Evolutionary conservation across 2,329 filamentous ascomycete species (phyloP).

Genomic region (Sporothrix euskadiensis): DNA sequence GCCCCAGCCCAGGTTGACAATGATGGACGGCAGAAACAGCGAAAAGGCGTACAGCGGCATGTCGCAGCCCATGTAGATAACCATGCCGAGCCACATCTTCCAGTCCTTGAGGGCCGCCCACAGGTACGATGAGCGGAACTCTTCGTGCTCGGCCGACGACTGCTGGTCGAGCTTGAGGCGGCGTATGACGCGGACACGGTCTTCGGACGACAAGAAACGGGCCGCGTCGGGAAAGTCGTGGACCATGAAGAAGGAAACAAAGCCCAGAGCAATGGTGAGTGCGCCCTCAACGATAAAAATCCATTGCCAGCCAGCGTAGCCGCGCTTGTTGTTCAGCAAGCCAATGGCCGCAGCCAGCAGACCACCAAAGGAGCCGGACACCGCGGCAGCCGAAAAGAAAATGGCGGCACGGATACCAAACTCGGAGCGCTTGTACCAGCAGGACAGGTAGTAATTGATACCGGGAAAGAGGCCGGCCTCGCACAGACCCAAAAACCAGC

Average conservation of each 20-base stretch:
- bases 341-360: constrained; percentile 68
- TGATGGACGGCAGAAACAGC: constrained; percentile 60
- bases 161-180: constrained; percentile 69
- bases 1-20: constrained; percentile 46
- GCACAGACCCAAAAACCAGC: constrained; percentile 70
- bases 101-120: constrained; percentile 71
- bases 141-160: constrained; percentile 65
- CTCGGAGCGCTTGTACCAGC: constrained; percentile 76
- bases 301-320: constrained; percentile 58
- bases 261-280: constrained; percentile 64
- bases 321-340: constrained; percentile 62
- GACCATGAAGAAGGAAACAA: constrained; percentile 69
- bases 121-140: constrained; percentile 69
- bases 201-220: constrained; percentile 64
- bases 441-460: constrained; percentile 69
- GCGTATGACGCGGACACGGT: constrained; percentile 67
- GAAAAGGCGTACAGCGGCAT: constrained; percentile 55
- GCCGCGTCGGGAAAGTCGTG: constrained; percentile 77
- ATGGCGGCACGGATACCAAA: constrained; percentile 72
- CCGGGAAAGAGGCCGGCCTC: constrained; percentile 76
- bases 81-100: constrained; percentile 64
- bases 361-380: constrained; percentile 73
- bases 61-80: constrained; percentile 51
- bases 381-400: constrained; percentile 76
- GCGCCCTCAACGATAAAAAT: constrained; percentile 69